Base-by-base conservation (phyloP, 768 basidiomycete genomes). In the Psilocybe tampanensis region DNA sequence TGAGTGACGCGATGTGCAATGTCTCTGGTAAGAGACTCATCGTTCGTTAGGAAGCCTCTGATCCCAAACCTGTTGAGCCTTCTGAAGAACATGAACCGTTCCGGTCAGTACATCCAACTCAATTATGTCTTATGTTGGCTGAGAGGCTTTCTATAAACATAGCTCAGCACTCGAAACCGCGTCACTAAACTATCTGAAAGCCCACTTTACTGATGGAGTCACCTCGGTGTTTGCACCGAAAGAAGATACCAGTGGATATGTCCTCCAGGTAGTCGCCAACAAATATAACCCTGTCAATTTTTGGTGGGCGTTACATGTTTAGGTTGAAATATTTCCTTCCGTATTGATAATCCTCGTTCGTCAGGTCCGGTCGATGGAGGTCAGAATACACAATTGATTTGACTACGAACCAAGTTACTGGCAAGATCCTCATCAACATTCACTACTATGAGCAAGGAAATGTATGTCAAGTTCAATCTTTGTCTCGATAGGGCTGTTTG, bases 391-490 rank as follows among this genome's bases (percentile, higher is more conserved):
- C 76, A 8, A 77, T 97, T 47, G 86, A 96, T 68, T 70, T 91
- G 36, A 81, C 78, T 17, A 76, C 81, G 39, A 81, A 82, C 52
- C 80, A 73, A 56, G 77, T 97, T 5, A 71, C 74, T n/a, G 95
- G 94, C 0, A 83, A 77, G 64, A 84, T 97, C 15, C 76, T 88
- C 8, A 82, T 92, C 43, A 91, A 94, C 64, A 88, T 98, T 12
- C 97, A 99, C 71, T 98, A 98, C 68, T 98, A 95, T 67, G 97
- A 99, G 70, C 94, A 97, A 68, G 96, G 96, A 63, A 96, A 95
- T 69, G 94, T 95, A 54, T 49, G 86, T 53, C 11, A 2, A 18
- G 21, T 39, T 48, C 15, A 17, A 21, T 12, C 2, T 3, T 18
- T 5, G 13, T 32, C 22, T 9, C 19, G 39, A 15, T 49, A n/a